These are phyloP conservation scores for Oropetium thomaeum DNA, from an alignment of 176 grass and related monocot genomes.

Conservation along the genomic window DNA sequence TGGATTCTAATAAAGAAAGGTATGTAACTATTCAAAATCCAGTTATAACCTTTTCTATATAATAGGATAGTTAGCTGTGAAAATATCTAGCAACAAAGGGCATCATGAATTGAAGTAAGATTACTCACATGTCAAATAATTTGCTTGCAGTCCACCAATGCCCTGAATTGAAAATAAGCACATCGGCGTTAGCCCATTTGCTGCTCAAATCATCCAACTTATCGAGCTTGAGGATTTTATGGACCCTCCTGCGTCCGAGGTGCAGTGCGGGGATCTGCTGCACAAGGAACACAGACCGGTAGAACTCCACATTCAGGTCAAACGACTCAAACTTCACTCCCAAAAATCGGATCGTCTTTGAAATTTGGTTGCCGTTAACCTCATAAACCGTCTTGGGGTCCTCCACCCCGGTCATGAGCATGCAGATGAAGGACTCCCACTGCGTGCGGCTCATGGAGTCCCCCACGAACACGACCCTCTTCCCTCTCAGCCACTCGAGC, in stretches of 20 bases:
- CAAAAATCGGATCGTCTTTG: constrained; percentile 85
- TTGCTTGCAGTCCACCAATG: constrained; percentile 99
- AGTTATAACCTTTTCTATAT: too few relatives aligned
- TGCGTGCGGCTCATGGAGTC: constrained; percentile 96
- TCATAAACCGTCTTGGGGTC: constrained; percentile 79
- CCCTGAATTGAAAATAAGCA: constrained; percentile 95
- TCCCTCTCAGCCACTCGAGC: constrained; percentile 72
- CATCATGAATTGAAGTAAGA: background rate
- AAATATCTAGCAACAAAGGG: constrained; percentile 1
- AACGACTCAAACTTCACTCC: constrained; percentile 78
- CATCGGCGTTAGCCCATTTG: constrained; percentile 68
- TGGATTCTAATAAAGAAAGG: background rate
- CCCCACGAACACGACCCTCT: constrained; percentile 83
- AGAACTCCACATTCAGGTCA: constrained; percentile 88
- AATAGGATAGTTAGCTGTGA: background rate
- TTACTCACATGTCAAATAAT: constrained; percentile 96
- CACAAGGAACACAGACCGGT: constrained; percentile 73
- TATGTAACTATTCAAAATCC: background rate
- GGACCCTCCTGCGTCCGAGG: constrained; percentile 55
- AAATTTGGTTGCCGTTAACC: constrained; percentile 82
- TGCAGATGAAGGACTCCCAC: constrained; percentile 98
- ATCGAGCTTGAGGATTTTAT: constrained; percentile 66
- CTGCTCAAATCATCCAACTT: constrained; percentile 66
- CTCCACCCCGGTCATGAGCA: constrained; percentile 85
- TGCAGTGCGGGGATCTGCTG: constrained; percentile 58